Evolutionary conservation across 345 rosid species (phyloP).

Genomic region (Euphorbia pulcherrima): DNA sequence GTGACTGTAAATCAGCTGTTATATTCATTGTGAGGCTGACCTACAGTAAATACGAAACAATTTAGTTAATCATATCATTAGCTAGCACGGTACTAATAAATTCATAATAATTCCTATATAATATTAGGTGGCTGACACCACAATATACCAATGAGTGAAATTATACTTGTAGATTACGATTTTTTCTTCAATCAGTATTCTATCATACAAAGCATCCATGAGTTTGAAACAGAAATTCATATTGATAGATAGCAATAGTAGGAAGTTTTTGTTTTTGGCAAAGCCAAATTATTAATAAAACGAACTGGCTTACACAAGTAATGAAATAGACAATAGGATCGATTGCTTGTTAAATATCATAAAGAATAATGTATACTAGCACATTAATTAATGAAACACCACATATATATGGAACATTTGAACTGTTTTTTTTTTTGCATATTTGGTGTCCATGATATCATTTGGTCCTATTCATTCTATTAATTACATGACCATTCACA

Average conservation of each 20-base stretch:
- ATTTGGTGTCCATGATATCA: neutral
- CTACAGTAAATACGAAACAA: slow-evolving; percentile 36
- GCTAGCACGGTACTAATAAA: neutral
- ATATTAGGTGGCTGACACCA: neutral
- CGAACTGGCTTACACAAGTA: neutral
- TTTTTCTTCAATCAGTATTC: neutral
- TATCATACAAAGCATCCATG: neutral
- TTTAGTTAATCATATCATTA: neutral
- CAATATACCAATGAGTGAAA: neutral
- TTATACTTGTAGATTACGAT: neutral
- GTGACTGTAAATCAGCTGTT: slow-evolving; percentile 74
- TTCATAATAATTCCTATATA: neutral
- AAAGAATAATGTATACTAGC: neutral
- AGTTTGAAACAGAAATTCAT: neutral
- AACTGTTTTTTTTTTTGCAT: neutral
- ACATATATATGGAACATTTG: neutral
- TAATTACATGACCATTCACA: neutral
- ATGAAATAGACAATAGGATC: neutral
- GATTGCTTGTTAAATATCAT: neutral
- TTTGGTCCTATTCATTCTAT: neutral
- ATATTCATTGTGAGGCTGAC: slow-evolving; percentile 87
- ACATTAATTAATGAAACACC: neutral
- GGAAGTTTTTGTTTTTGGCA: neutral
- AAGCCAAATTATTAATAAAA: neutral
- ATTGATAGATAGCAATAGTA: neutral